Conservation (phyloP, 208 protist species). For the Leishmania turanica region DNA sequence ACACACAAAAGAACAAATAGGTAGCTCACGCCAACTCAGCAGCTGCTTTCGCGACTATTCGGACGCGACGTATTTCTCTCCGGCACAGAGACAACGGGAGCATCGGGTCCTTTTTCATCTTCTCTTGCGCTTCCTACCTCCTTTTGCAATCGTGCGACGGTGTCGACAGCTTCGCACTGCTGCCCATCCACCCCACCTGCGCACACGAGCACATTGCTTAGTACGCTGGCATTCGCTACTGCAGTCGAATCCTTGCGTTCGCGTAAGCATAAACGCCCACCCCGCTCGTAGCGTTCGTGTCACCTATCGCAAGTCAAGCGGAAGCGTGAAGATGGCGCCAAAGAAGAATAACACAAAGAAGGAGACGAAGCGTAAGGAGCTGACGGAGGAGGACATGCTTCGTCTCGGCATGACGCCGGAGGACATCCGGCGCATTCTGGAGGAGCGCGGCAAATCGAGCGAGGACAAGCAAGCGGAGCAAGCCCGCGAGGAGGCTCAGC, state of each 20-base stretch:
- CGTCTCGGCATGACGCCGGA: slow-evolving; percentile 77
- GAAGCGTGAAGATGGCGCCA: slow-evolving; percentile 41
- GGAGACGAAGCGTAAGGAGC: slow-evolving; percentile 54
- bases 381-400: slow-evolving; percentile 77
- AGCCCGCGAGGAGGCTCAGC: slow-evolving; percentile 32
- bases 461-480: slow-evolving; percentile 63
- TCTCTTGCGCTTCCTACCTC: not conserved
- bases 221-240: not conserved
- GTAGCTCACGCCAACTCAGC: not conserved
- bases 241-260: not conserved
- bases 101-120: not conserved
- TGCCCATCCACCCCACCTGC: not conserved
- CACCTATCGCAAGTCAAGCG: not conserved
- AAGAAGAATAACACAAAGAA: slow-evolving; percentile 57
- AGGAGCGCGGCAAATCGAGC: slow-evolving; percentile 63
- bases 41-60: not conserved
- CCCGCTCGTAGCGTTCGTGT: not conserved
- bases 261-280: not conserved
- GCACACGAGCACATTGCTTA: not conserved
- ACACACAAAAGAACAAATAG: not conserved
- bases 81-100: not conserved
- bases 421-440: slow-evolving; percentile 70
- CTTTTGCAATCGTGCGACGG: not conserved
- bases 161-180: not conserved
- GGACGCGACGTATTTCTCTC: not conserved